phyloP scores from a whole-genome alignment of 768 basidiomycete genomes.

The Amanita jacksonii region DNA sequence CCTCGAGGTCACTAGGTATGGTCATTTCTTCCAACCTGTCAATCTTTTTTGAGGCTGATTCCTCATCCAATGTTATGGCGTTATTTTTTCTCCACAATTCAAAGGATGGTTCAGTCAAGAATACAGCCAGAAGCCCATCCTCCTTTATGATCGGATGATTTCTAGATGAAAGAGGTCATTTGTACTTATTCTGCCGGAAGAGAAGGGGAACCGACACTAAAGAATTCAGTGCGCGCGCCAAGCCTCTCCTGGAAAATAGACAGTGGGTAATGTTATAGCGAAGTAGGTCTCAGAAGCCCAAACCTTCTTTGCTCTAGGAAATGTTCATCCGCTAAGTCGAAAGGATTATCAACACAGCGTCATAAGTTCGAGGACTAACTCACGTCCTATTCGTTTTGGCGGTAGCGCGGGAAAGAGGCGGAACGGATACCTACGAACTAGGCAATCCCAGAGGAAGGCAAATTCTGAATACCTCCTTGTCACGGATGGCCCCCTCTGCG shows the following conservation, averaged over 20 bases:
- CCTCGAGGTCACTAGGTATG: slow-evolving; percentile 87
- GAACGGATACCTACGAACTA: slow-evolving; percentile 87
- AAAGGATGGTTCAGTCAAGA: slow-evolving; percentile 76
- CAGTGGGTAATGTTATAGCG: slow-evolving; percentile 6
- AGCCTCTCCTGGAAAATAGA: slow-evolving; percentile 61
- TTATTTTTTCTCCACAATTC: slow-evolving; percentile 83
- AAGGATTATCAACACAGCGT: slow-evolving; percentile 9
- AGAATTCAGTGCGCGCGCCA: slow-evolving; percentile 72
- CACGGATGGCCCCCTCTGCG: slow-evolving; percentile 57
- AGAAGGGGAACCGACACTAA: slow-evolving; percentile 45
- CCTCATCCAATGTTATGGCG: slow-evolving; percentile 75
- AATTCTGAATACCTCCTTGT: slow-evolving; percentile 91
- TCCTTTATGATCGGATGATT: slow-evolving; percentile 91
- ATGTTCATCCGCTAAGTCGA: slow-evolving; percentile 56
- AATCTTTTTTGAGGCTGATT: slow-evolving; percentile 69
- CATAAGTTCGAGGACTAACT: slow-evolving; percentile 21
- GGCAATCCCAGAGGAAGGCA: slow-evolving; percentile 78
- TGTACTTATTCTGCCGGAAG: not conserved
- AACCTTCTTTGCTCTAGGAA: slow-evolving; percentile 90
- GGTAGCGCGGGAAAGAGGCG: slow-evolving; percentile 80
- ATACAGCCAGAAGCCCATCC: slow-evolving; percentile 73
- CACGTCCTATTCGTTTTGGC: slow-evolving; percentile 87
- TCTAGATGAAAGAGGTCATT: slow-evolving; percentile 20
- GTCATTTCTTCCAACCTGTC: slow-evolving; percentile 84
- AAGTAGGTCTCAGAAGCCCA: not conserved